Evolutionary conservation across 768 basidiomycete species (phyloP).

Genomic region (Sarcomyxa edulis): DNA sequence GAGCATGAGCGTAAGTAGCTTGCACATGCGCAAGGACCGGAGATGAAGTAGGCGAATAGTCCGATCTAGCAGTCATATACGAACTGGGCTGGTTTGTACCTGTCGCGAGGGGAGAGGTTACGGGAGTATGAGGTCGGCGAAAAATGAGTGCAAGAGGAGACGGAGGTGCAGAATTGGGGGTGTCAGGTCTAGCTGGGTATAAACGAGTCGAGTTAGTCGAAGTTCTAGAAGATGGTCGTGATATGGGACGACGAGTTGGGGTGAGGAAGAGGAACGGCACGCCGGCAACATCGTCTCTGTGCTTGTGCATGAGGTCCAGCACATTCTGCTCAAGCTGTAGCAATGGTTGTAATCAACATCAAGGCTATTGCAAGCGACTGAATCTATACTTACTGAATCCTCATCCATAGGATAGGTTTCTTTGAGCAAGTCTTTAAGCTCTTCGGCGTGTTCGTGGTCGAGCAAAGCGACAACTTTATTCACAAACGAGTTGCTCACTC

Average conservation of each 20-base stretch:
- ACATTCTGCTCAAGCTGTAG: conserved; percentile 80
- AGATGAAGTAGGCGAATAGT: conserved; percentile 58
- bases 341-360: conserved; percentile 12
- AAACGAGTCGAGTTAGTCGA: conserved; percentile 64
- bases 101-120: conserved; percentile 70
- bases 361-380: conserved; percentile 9
- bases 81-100: conserved; percentile 40
- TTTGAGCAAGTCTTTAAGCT: conserved; percentile 72
- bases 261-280: conserved; percentile 82
- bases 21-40: conserved; percentile 58
- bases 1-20: conserved; percentile 48
- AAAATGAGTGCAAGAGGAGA: conserved; percentile 75
- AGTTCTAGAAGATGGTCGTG: conserved; percentile 76
- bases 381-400: conserved; percentile 48
- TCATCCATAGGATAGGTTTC: conserved; percentile 65
- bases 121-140: conserved; percentile 75
- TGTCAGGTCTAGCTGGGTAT: conserved; percentile 63
- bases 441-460: conserved; percentile 81
- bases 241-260: conserved; percentile 72
- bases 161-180: conserved; percentile 67
- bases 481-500: conserved; percentile 60
- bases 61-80: conserved; percentile 44
- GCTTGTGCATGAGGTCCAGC: conserved; percentile 93
- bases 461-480: conserved; percentile 67
- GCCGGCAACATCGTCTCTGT: conserved; percentile 78